These are phyloP conservation scores for Penicillium aurantiogriseum DNA, from an alignment of 2,329 filamentous ascomycete species.

Conservation along the genomic window DNA sequence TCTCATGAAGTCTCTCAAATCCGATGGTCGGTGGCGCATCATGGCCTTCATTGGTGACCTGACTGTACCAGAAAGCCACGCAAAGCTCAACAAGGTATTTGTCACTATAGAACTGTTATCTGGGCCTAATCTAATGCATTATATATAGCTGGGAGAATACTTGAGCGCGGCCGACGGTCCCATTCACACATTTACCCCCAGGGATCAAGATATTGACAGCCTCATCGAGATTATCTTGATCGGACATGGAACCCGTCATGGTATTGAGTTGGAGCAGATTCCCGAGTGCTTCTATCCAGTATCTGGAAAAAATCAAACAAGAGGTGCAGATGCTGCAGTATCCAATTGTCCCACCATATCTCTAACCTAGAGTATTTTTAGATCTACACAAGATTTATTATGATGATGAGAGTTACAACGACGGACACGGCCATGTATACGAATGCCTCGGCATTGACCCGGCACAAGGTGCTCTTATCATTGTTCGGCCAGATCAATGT, in stretches of 20 bases:
- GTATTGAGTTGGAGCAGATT: constrained; percentile 54
- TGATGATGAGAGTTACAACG: constrained; percentile 56
- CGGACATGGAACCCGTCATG: constrained; percentile 48
- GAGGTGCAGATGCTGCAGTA: constrained; percentile 43
- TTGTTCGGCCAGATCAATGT: constrained; percentile 64
- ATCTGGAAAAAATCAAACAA: constrained; percentile 56
- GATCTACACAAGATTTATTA: constrained; percentile 60
- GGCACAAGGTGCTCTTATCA: constrained; percentile 47
- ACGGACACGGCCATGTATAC: constrained; percentile 58
- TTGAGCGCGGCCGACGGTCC: constrained; percentile 44
- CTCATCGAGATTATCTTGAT: constrained; percentile 60
- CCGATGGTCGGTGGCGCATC: constrained; percentile 54
- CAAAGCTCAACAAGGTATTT: constrained; percentile 41
- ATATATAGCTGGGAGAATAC: constrained; percentile 41
- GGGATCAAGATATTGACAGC: constrained; percentile 49
- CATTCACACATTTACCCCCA: constrained; percentile 45
- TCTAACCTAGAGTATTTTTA: constrained; percentile 22
- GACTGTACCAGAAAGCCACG: constrained; percentile 19
- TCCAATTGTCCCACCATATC: not conserved
- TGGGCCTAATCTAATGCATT: constrained; percentile 5
- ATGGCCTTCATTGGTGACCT: constrained; percentile 52
- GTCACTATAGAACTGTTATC: not conserved
- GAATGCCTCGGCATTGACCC: constrained; percentile 54
- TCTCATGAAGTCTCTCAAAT: constrained; percentile 49
- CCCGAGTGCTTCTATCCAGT: constrained; percentile 57